Base-by-base conservation (phyloP, 2,329 filamentous ascomycete genomes). In the Penicillium sp. region DNA sequence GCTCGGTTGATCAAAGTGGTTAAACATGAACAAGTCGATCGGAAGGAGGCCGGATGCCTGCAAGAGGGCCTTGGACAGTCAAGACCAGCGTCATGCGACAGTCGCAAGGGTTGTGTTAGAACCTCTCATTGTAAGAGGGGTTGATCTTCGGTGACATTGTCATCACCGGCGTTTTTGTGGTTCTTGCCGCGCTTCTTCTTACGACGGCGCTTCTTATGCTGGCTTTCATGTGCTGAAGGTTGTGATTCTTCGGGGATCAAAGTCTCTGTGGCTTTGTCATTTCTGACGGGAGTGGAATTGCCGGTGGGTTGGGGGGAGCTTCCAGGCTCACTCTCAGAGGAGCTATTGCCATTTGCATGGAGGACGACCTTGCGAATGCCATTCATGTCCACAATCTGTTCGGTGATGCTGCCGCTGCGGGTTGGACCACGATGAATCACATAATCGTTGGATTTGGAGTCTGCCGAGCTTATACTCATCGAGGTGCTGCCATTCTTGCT, bases 321-420 rank as follows among this genome's bases (percentile, higher is more conserved):
- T 50, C 55, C 34, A 36, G 33, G 24, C 48, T 67, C 62, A 13
- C 52, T 56, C 9, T 72, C 70, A 4, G 72, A 73, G 38, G 76
- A 76, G 54, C 72, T 76, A 13, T 76, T 78, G 56, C 78, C 82
- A 26, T 77, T 85, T 3, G 83, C 83, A 61, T 88, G 84, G 26
- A 91, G 73, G 1, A 91, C 80, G 39, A 89, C 80, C 69, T 91
- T 91, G 54, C 82, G 81, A 45, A 90, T 78, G 2, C 87, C 87
- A 47, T 84, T 82, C 2, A 84, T 75, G 60, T 90, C 84, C 47
- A 90, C 73, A n/a, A 87, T 74, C 51, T 86, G 87, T 67, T 90
- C 86, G 0, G 86, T 89, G 58, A 90, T 88, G 63, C 84, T 88
- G 27, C 87, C 86, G 56, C 83, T 88, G 48, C 85, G 77, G 5